Conservation (phyloP, 75 land plant species). For the Sequoiadendron giganteum region DNA sequence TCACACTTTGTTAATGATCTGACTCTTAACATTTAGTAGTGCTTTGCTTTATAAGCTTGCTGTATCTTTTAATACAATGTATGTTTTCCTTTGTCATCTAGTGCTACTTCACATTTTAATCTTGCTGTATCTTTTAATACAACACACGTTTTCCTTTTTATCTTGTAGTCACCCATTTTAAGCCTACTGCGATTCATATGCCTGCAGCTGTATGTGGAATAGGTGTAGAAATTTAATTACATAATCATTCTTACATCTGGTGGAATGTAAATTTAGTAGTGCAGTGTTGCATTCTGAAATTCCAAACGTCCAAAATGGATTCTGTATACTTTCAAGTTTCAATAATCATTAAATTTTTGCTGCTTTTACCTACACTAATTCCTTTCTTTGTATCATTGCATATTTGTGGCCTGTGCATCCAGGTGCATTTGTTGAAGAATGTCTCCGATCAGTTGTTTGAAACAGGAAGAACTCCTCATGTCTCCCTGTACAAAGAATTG, state of each 20-base stretch:
- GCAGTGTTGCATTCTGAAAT: background rate
- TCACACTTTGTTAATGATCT: background rate
- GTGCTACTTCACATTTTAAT: background rate
- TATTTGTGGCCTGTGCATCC: constrained; percentile 3
- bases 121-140: background rate
- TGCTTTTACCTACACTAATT: background rate
- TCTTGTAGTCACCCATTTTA: background rate
- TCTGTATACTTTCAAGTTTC: background rate
- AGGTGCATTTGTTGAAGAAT: constrained; percentile 1
- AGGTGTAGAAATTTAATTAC: background rate
- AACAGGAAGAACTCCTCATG: constrained; percentile 6
- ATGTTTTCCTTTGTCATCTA: background rate
- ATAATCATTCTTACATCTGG: background rate
- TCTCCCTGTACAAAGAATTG: constrained; percentile 9
- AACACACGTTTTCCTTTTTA: constrained; percentile 2
- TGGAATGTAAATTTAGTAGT: background rate
- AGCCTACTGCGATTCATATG: background rate
- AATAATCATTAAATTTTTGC: background rate
- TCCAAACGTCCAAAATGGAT: background rate
- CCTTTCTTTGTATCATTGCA: background rate
- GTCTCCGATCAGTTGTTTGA: background rate
- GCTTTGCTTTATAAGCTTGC: background rate
- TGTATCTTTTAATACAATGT: background rate
- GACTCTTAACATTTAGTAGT: background rate
- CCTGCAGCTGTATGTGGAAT: background rate